Evolutionary conservation across 805 yeast genomes (phyloP).

Genomic region (Wickerhamiella galacta): DNA sequence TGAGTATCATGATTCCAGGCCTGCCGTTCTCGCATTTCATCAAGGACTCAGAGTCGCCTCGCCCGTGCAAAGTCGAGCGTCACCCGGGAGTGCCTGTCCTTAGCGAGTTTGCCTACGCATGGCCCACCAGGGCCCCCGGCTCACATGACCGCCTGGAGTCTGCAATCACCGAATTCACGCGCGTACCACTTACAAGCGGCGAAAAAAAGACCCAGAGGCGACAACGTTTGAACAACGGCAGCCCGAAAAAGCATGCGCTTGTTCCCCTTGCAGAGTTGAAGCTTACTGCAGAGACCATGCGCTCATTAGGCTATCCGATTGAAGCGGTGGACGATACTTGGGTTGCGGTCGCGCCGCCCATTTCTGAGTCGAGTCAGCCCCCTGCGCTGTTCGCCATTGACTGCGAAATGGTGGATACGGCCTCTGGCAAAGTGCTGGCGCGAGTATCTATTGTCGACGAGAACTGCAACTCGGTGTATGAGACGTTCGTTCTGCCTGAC

Average conservation of each 20-base stretch:
- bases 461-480: conserved; percentile 39
- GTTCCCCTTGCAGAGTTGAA: conserved; percentile 29
- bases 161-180: conserved; percentile 37
- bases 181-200: conserved; percentile 37
- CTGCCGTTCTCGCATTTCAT: conserved; percentile 18
- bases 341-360: conserved; percentile 19
- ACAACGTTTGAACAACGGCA: conserved; percentile 6
- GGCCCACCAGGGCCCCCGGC: conserved; percentile 53
- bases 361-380: no score
- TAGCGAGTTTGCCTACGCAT: conserved; percentile 25
- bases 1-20: conserved; percentile 51
- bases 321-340: conserved; percentile 25
- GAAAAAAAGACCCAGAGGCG: conserved; percentile 31
- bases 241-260: not conserved
- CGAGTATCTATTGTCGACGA: conserved; percentile 61
- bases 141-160: conserved; percentile 38
- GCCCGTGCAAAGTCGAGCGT: conserved; percentile 11
- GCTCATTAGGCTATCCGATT: conserved; percentile 6
- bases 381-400: conserved; percentile 69
- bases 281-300: conserved; percentile 1
- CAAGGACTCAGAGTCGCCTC: conserved; percentile 23
- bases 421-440: conserved; percentile 44
- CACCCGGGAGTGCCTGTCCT: conserved; percentile 23
- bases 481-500: conserved; percentile 62
- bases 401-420: conserved; percentile 80